Percentiles rank a stretch among this genome's conserved stretches.
These are phyloP conservation scores for Paramecium sonneborni DNA, from an alignment of 73 alveolate genomes.

Conservation along the genomic window DNA sequence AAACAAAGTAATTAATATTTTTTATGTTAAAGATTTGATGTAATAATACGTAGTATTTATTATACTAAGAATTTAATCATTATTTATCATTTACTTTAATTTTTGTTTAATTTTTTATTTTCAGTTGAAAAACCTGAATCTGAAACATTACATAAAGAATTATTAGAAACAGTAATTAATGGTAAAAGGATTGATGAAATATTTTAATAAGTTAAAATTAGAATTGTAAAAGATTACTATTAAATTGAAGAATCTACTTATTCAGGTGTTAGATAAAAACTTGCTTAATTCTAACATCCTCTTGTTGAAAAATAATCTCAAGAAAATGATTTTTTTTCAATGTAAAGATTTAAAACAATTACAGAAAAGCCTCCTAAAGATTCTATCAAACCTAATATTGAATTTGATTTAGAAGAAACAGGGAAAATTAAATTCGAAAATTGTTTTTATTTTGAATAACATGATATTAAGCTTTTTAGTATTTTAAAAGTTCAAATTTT, in stretches of 20 bases:
- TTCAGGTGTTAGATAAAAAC: conserved; percentile 8
- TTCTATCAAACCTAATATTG: conserved; percentile 4
- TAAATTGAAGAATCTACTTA: conserved; percentile 6
- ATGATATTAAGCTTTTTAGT: not conserved
- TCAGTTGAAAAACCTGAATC: conserved; percentile 26
- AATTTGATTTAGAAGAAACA: conserved; percentile 21
- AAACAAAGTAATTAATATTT: not conserved
- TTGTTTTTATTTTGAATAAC: conserved; percentile 6
- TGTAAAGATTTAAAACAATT: conserved; percentile 7
- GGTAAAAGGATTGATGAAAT: conserved; percentile 38
- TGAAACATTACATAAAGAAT: not conserved
- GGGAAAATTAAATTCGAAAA: not conserved
- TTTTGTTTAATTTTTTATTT: conserved; percentile 1
- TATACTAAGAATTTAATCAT: not conserved
- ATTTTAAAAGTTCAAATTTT: not conserved
- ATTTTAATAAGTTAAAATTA: not conserved
- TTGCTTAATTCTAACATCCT: conserved; percentile 19
- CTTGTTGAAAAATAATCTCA: not conserved
- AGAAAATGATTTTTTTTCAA: not conserved
- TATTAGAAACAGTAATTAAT: not conserved
- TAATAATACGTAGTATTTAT: not conserved
- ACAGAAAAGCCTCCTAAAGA: conserved; percentile 5
- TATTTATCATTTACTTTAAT: conserved; percentile 25
- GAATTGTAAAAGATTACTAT: conserved; percentile 19
- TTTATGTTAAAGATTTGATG: not conserved